phyloP scores from a whole-genome alignment of 306 rosid species.

The Fragaria ananassa region DNA sequence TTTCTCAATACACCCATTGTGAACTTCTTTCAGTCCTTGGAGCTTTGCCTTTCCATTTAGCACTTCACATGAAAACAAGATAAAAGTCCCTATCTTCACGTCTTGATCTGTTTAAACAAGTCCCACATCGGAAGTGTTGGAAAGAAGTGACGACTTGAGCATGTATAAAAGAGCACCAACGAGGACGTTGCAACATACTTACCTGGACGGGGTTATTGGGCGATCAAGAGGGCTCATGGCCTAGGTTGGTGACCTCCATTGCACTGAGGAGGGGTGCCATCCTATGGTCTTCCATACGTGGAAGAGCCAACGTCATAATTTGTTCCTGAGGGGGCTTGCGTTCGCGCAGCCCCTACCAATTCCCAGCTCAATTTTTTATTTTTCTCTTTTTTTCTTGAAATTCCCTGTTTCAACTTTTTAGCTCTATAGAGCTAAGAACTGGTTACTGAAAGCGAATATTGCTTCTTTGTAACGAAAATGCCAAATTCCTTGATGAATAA shows the following conservation, averaged over 20 bases:
- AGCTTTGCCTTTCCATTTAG: not conserved
- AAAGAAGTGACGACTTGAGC: not conserved
- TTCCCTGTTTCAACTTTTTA: no score
- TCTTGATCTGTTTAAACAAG: not conserved
- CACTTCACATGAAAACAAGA: not conserved
- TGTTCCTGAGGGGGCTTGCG: not conserved
- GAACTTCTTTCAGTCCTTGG: not conserved
- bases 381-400: no score
- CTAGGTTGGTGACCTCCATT: slow-evolving; percentile 6
- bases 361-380: no score
- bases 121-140: not conserved
- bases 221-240: not conserved
- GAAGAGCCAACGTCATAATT: slow-evolving; percentile 12
- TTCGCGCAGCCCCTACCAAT: slow-evolving; percentile 1
- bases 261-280: not conserved
- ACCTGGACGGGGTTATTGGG: not conserved
- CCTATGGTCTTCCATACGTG: slow-evolving; percentile 4
- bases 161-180: not conserved
- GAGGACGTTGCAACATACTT: not conserved
- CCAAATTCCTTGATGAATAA: no score
- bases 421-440: no score
- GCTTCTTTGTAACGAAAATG: no score
- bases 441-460: no score
- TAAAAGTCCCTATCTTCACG: not conserved
- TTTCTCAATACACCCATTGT: not conserved